Percentiles rank a stretch among this genome's conserved stretches.
Conservation (phyloP, 2,329 filamentous ascomycete genomes). For the Exophiala oligosperma region DNA sequence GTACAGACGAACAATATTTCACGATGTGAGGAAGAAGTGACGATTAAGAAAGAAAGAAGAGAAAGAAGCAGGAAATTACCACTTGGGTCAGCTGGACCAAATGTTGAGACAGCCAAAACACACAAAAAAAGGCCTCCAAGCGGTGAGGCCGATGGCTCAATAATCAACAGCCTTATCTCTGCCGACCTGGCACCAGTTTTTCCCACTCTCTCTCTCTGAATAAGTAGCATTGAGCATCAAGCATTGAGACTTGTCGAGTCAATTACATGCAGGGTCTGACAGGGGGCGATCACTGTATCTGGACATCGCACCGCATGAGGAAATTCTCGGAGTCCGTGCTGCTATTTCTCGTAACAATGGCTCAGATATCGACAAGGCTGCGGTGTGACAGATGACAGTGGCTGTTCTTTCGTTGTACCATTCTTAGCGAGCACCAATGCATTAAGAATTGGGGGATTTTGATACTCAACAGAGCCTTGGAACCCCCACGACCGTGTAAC, state of each 20-base stretch:
- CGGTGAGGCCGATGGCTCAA: not conserved
- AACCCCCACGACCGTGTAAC: not conserved
- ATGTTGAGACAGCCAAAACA: not conserved
- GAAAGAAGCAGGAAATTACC: not conserved
- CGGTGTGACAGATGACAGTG: not conserved
- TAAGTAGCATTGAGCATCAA: not conserved
- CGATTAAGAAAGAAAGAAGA: not conserved
- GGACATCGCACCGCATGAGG: constrained; percentile 1
- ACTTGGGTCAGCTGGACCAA: not conserved
- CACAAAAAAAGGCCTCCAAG: not conserved
- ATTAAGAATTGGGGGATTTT: too few species aligned
- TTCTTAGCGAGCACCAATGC: too few species aligned
- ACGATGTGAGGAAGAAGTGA: not conserved
- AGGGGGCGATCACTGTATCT: not conserved
- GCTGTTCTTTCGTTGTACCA: not conserved
- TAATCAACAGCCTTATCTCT: not conserved
- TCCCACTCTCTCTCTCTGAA: too few species aligned
- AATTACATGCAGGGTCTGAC: not conserved
- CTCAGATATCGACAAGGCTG: not conserved
- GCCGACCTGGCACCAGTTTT: not conserved
- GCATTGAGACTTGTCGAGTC: not conserved
- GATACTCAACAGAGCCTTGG: too few species aligned
- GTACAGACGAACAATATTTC: too few species aligned
- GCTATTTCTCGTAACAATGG: not conserved
- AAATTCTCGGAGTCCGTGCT: constrained; percentile 5